Conservation (phyloP, 352 stramenopile species). For the Globisporangium polare region DNA sequence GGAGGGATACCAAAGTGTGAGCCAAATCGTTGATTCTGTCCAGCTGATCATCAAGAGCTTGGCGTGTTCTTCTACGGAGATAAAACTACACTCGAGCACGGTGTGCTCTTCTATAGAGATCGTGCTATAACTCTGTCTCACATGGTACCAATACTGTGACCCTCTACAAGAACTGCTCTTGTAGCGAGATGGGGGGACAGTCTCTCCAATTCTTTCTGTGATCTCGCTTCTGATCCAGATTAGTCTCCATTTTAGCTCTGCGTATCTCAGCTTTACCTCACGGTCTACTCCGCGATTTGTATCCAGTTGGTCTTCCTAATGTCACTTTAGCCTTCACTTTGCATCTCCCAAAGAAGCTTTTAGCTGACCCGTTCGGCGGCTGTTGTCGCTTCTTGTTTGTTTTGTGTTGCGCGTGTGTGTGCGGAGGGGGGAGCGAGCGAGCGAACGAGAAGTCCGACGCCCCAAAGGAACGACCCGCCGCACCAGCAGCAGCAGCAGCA, state of each 20-base stretch:
- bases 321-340: not conserved
- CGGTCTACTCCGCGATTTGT: not conserved
- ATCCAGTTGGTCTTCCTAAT: not conserved
- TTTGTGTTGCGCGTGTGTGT: not conserved
- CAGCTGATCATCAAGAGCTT: no score
- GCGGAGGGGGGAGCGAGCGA: conserved; percentile 9
- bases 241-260: not conserved
- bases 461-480: conserved; percentile 7
- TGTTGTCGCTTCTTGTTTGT: not conserved
- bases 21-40: no score
- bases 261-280: not conserved
- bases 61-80: not conserved
- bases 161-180: conserved; percentile 6
- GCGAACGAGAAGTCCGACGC: conserved; percentile 11
- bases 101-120: not conserved
- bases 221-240: not conserved
- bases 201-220: conserved; percentile 8
- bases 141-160: not conserved
- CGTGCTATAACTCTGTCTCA: not conserved
- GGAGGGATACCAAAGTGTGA: no score
- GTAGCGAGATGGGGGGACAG: not conserved
- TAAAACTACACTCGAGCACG: not conserved
- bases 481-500: conserved; percentile 1
- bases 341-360: not conserved
- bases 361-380: not conserved